These are phyloP conservation scores for Neofusicoccum sp. DNA, from an alignment of 2,329 filamentous ascomycete species.

Conservation along the genomic window DNA sequence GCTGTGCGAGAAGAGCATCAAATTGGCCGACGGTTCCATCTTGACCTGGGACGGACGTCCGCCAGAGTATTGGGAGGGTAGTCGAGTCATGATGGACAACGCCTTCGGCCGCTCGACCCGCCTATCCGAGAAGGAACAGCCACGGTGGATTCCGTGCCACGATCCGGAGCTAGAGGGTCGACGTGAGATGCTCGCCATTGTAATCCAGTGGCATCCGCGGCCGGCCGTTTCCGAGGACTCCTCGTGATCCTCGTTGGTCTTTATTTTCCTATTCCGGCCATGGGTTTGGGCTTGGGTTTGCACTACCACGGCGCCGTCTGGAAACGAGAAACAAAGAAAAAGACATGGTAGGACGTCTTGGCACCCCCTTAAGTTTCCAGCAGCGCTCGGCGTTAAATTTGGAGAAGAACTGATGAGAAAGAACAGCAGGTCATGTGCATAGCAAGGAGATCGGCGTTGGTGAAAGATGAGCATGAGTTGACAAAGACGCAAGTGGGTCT, in stretches of 20 bases:
- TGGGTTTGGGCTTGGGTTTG: background rate
- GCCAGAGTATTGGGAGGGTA: background rate
- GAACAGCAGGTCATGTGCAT: background rate
- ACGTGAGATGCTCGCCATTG: constrained; percentile 11
- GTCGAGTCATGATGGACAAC: constrained; percentile 7
- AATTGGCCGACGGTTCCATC: background rate
- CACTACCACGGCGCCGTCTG: background rate
- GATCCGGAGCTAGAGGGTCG: background rate
- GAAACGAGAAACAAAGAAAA: background rate
- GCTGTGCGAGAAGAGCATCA: background rate
- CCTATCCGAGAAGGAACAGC: background rate
- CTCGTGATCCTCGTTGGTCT: background rate
- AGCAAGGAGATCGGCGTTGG: background rate
- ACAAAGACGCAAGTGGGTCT: no score
- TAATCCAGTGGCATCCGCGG: background rate
- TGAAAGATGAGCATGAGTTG: background rate
- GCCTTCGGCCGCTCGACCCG: background rate
- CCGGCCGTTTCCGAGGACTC: background rate
- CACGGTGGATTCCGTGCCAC: background rate
- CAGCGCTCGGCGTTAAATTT: background rate
- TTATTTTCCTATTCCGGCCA: background rate
- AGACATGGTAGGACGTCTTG: background rate
- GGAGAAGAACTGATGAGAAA: background rate
- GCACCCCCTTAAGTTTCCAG: background rate
- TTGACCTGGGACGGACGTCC: background rate